phyloP scores from a whole-genome alignment of 108 stramenopile species.

The Skeletonema menzelii region DNA sequence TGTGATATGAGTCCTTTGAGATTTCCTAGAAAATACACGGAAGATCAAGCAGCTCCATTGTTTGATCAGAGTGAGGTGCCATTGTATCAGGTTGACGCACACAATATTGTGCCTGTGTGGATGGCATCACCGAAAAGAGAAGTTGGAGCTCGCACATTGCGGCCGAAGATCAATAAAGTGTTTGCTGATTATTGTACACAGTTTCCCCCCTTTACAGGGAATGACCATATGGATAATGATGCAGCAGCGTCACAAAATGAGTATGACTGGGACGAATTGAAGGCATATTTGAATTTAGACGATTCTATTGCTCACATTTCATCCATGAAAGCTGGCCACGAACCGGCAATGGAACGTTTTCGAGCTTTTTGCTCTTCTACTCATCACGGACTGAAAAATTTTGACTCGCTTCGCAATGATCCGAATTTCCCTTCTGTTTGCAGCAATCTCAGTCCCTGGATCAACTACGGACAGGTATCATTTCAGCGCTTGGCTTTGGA shows the following conservation, averaged over 20 bases:
- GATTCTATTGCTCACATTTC: constrained; percentile 52
- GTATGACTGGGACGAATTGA: constrained; percentile 52
- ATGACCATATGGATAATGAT: constrained; percentile 45
- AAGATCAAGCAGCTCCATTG: constrained; percentile 53
- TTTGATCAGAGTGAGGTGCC: constrained; percentile 61
- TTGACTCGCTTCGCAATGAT: constrained; percentile 89
- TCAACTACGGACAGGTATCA: constrained; percentile 88
- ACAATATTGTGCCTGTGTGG: constrained; percentile 99
- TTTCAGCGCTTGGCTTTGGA: constrained; percentile 82
- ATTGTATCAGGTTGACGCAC: constrained; percentile 95
- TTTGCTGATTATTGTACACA: constrained; percentile 67
- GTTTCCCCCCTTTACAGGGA: constrained; percentile 73
- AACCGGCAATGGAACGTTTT: constrained; percentile 73
- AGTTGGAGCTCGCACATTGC: constrained; percentile 95
- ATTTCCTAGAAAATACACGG: constrained; percentile 63
- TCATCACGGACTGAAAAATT: constrained; percentile 68
- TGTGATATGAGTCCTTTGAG: constrained; percentile 93
- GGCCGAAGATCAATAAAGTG: constrained; percentile 90
- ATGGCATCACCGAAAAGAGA: constrained; percentile 88
- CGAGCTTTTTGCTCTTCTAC: constrained; percentile 62
- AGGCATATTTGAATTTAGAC: constrained; percentile 66
- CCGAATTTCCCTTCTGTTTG: constrained; percentile 75
- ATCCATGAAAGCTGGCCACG: constrained; percentile 73
- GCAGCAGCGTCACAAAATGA: constrained; percentile 16
- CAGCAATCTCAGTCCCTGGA: constrained; percentile 89